phyloP scores from a whole-genome alignment of 768 basidiomycete species.

The Hericium rajendrae region DNA sequence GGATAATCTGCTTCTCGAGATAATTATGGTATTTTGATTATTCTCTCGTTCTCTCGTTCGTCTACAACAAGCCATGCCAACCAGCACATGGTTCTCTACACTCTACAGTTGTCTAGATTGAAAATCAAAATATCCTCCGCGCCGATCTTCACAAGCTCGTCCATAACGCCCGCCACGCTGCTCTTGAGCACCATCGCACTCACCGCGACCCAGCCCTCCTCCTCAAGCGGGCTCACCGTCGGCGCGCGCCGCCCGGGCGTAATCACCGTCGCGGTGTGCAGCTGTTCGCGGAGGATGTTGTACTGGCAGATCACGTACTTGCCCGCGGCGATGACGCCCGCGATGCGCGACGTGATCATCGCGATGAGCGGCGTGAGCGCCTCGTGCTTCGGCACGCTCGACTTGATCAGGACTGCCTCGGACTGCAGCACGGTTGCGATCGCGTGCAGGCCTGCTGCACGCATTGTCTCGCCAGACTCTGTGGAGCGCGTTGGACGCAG shows the following conservation, averaged over 20 bases:
- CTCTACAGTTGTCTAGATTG: slow-evolving; percentile 88
- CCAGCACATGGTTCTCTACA: slow-evolving; percentile 28
- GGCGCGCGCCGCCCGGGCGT: slow-evolving; percentile 89
- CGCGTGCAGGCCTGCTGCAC: slow-evolving; percentile 89
- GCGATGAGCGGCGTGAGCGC: slow-evolving; percentile 59
- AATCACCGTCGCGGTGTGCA: slow-evolving; percentile 53
- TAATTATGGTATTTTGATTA: neutral
- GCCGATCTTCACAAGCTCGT: slow-evolving; percentile 69
- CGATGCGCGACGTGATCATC: slow-evolving; percentile 78
- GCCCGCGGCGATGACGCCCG: slow-evolving; percentile 80
- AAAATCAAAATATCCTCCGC: slow-evolving; percentile 89
- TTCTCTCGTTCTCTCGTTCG: no score
- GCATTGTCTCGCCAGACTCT: slow-evolving; percentile 99
- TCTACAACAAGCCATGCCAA: neutral
- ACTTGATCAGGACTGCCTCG: slow-evolving; percentile 91
- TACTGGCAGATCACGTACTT: slow-evolving; percentile 89
- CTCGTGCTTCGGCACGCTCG: slow-evolving; percentile 51
- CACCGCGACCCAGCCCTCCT: slow-evolving; percentile 83
- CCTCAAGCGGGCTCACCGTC: slow-evolving; percentile 78
- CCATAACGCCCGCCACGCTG: slow-evolving; percentile 76
- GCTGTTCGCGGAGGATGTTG: slow-evolving; percentile 64
- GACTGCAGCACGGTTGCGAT: slow-evolving; percentile 82
- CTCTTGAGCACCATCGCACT: slow-evolving; percentile 89
- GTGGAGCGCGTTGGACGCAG: neutral
- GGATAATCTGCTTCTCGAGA: no score